Conservation (phyloP, 192 early-diverging fungal genomes). For the Borealophlyctis nickersoniae region DNA sequence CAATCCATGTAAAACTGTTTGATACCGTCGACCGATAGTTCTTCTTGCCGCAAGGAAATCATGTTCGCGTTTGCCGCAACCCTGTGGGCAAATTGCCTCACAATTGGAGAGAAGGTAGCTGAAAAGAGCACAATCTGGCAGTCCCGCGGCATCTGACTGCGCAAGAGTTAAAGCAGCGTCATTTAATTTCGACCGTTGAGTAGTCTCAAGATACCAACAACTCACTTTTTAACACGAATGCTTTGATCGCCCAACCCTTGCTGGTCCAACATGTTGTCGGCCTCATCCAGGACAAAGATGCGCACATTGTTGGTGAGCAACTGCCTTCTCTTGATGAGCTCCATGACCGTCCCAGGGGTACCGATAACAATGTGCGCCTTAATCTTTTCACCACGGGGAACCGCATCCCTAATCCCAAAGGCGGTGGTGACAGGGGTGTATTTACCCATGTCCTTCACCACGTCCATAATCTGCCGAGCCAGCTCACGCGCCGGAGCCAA, state of each 20-base stretch:
- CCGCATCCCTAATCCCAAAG: constrained; percentile 76
- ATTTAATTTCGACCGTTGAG: not conserved
- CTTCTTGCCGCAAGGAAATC: constrained; percentile 80
- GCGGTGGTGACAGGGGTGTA: constrained; percentile 73
- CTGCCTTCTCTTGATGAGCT: constrained; percentile 64
- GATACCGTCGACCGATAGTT: constrained; percentile 90
- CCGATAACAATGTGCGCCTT: constrained; percentile 84
- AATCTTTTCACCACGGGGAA: constrained; percentile 55
- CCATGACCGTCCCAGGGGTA: constrained; percentile 88
- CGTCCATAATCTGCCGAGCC: constrained; percentile 91
- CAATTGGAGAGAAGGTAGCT: constrained; percentile 83
- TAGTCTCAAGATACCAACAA: constrained; percentile 71
- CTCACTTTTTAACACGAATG: constrained; percentile 75
- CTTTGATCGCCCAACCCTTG: constrained; percentile 80
- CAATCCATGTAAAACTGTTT: constrained; percentile 98
- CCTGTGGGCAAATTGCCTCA: constrained; percentile 70
- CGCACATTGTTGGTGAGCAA: constrained; percentile 62
- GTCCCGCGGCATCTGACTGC: constrained; percentile 61
- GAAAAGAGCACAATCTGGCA: constrained; percentile 93
- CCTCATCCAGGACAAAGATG: constrained; percentile 94
- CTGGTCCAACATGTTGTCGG: constrained; percentile 96
- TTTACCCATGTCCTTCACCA: constrained; percentile 86
- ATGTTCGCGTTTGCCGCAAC: constrained; percentile 86
- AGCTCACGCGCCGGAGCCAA: constrained; percentile 91
- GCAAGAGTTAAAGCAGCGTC: constrained; percentile 27